Conservation (phyloP, 805 yeast genomes). For the Ogataea salicorniae region DNA sequence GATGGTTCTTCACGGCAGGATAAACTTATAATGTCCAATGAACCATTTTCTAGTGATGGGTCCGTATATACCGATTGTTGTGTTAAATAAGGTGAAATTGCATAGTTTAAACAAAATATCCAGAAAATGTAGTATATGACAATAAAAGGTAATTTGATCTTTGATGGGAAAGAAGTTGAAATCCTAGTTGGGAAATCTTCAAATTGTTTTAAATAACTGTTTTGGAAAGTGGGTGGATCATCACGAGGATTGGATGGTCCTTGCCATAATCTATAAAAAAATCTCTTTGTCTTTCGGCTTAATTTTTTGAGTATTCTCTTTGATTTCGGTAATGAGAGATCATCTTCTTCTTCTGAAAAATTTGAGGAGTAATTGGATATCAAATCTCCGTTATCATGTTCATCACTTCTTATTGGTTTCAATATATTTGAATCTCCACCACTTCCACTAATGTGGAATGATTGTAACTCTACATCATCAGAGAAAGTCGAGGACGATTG, state of each 20-base stretch:
- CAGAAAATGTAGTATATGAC: conserved; percentile 41
- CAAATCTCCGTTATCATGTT: not conserved
- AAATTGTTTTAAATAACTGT: conserved; percentile 21
- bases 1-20: conserved; percentile 42
- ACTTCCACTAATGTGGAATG: not conserved
- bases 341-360: not conserved
- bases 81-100: conserved; percentile 43
- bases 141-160: conserved; percentile 28
- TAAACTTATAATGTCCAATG: conserved; percentile 34
- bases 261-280: conserved; percentile 36
- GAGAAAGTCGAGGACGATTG: not conserved
- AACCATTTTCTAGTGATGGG: conserved; percentile 3
- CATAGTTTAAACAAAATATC: conserved; percentile 34
- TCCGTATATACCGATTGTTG: conserved; percentile 33
- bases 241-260: conserved; percentile 52
- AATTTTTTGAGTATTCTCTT: not conserved
- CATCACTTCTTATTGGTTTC: not conserved
- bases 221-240: conserved; percentile 38
- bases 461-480: conserved; percentile 4
- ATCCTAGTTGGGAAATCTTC: conserved; percentile 43
- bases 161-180: conserved; percentile 23
- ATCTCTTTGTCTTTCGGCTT: conserved; percentile 3
- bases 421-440: not conserved
- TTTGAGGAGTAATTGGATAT: not conserved
- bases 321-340: not conserved